Evolutionary conservation across 2,329 filamentous ascomycete species (phyloP).

Genomic region (Claviceps sp.): DNA sequence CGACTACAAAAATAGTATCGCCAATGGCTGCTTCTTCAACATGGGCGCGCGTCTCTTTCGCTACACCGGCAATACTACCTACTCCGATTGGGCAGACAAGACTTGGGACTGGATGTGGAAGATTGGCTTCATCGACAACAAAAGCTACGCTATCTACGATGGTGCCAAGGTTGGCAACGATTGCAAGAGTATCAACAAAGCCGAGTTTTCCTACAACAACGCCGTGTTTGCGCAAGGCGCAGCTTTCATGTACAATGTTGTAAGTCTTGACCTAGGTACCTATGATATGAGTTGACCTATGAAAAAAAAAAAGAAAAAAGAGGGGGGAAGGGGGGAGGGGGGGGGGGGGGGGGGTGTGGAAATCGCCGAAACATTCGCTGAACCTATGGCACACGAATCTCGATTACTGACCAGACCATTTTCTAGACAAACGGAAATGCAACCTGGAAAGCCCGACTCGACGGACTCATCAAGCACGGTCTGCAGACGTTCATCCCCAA

Average conservation of each 20-base stretch:
- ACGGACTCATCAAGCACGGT: conserved; percentile 24
- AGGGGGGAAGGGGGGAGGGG: too few relatives aligned
- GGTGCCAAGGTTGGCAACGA: conserved; percentile 38
- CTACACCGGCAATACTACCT: conserved; percentile 54
- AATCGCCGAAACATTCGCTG: neutral
- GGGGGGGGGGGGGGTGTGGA: neutral
- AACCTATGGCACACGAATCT: neutral
- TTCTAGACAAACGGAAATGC: conserved; percentile 30
- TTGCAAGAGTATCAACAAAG: conserved; percentile 40
- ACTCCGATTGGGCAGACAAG: conserved; percentile 48
- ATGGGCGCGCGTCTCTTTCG: conserved; percentile 55
- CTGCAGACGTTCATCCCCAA: conserved; percentile 38
- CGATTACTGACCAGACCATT: neutral
- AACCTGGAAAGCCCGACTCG: conserved; percentile 38
- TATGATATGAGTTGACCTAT: too few relatives aligned
- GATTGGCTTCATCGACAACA: conserved; percentile 44
- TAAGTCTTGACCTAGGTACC: conserved; percentile 17
- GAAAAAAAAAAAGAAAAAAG: too few relatives aligned
- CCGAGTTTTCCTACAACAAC: conserved; percentile 49
- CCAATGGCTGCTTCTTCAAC: conserved; percentile 52
- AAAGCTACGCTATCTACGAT: conserved; percentile 47
- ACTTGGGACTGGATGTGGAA: conserved; percentile 47
- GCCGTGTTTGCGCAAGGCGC: conserved; percentile 44
- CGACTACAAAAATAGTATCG: conserved; percentile 54
- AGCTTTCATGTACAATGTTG: conserved; percentile 51